Base-by-base conservation (phyloP, 2,329 filamentous ascomycete genomes). In the Alternaria gansuensis region DNA sequence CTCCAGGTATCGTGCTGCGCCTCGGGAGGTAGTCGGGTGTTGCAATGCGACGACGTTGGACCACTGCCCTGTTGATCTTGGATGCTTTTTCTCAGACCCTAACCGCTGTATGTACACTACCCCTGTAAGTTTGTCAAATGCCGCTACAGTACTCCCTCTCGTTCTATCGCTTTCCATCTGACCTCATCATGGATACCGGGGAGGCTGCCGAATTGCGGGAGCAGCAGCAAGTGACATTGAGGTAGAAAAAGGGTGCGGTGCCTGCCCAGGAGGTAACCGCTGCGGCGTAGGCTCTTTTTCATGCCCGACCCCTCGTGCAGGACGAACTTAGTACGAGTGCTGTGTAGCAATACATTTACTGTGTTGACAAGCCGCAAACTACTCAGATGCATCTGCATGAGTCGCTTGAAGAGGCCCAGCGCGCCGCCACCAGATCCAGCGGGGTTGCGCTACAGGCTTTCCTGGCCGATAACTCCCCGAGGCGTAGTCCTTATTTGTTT, bases 401-500 rank as follows among this genome's bases (percentile, higher is more conserved):
- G 33, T 36, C 44, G 44, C 44, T 36, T 11, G 8, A 48, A 33
- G 24, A 37, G 40, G 33, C 41, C 34, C 40, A 43, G n/a, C 10
- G 37, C 17, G 50, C 44, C 21, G 41, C 39, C 49, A 51, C 37
- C 49, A 31, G 50, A 44, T 57, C 31, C 53, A 41, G 51, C 39
- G 55, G 51, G 37, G 44, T 21, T 44, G 43, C 44, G 55, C 55
- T 54, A 43, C 51, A 53, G 36, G 37, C 29, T 49, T 17, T 17
- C 49, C n/a, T 26, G 49, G 55, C 55, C 55, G 55, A 54, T 45
- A 34, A 49, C 29, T 11, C 28, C 37, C 55, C 55, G 55, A 54
- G 36, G 43, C 55, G 51, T 54, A 48, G 44, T 48, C 55, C 53
- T 28, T 43, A 58, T 54, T 44, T 24, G 55, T 49, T 58, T 58